A percentile compares a stretch with the other conserved stretches of the same genome.
Evolutionary conservation across 306 rosid species (phyloP).

Genomic region (Leucaena leucocephala): DNA sequence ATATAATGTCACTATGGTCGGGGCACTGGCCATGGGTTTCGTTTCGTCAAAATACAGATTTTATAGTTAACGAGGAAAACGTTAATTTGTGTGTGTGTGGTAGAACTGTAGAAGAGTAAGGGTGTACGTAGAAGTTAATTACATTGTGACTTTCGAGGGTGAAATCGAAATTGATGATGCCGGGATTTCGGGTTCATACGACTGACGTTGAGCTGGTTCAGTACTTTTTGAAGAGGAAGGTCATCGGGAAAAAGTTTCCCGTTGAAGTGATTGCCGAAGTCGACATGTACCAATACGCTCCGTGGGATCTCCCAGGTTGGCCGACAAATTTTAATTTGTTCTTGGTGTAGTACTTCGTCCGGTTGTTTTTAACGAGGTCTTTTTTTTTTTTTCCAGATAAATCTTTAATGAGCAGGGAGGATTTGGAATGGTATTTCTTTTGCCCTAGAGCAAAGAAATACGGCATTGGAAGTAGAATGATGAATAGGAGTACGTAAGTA

Average conservation of each 20-base stretch:
- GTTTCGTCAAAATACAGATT: background rate
- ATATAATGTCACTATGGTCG: too few relatives aligned
- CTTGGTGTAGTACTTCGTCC: background rate
- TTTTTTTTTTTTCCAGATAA: constrained; percentile 43
- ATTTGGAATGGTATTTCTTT: constrained; percentile 78
- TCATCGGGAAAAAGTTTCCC: constrained; percentile 42
- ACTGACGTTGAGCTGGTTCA: constrained; percentile 61
- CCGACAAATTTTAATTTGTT: background rate
- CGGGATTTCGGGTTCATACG: constrained; percentile 80
- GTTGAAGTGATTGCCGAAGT: constrained; percentile 55
- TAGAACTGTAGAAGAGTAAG: background rate
- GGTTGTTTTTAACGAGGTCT: background rate
- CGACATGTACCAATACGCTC: constrained; percentile 62
- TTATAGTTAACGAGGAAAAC: background rate
- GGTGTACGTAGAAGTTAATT: background rate
- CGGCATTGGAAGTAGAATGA: constrained; percentile 52
- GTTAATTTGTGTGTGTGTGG: too few relatives aligned
- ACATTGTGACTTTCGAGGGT: background rate
- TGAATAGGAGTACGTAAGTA: constrained; percentile 54
- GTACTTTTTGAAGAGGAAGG: constrained; percentile 67
- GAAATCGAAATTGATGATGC: constrained; percentile 31
- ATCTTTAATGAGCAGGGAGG: constrained; percentile 51
- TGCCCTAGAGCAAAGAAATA: constrained; percentile 64
- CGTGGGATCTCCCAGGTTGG: constrained; percentile 88
- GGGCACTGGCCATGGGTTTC: too few relatives aligned